These are phyloP conservation scores for Lactifluus hygrophoroides DNA, from an alignment of 768 basidiomycete species.

Conservation along the genomic window DNA sequence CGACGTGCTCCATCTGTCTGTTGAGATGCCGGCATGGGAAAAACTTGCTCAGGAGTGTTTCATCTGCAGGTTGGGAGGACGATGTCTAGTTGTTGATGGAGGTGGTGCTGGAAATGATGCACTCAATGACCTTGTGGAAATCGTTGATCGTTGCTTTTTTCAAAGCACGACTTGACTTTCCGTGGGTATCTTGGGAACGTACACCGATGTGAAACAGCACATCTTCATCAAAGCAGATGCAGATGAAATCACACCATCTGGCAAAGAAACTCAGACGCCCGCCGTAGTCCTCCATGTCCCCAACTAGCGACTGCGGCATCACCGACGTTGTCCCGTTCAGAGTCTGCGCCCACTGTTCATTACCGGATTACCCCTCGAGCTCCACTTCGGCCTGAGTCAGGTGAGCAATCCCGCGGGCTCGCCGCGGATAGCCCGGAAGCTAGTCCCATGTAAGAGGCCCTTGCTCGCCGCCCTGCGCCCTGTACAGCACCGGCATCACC, in stretches of 20 bases:
- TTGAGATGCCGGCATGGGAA: neutral
- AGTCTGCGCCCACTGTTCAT: neutral
- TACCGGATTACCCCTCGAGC: too few relatives aligned
- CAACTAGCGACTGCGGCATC: neutral
- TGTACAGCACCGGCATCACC: too few relatives aligned
- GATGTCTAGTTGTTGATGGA: too few relatives aligned
- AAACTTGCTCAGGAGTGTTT: neutral
- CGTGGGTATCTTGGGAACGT: neutral
- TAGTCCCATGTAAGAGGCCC: too few relatives aligned
- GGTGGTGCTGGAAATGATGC: too few relatives aligned
- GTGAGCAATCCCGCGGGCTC: neutral
- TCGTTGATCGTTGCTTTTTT: too few relatives aligned
- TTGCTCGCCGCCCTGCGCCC: too few relatives aligned
- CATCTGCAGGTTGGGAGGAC: neutral
- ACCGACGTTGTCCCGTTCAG: neutral
- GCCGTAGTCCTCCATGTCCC: neutral
- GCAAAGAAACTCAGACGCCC: neutral
- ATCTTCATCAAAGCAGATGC: neutral
- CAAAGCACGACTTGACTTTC: too few relatives aligned
- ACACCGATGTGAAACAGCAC: neutral
- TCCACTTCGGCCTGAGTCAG: too few relatives aligned
- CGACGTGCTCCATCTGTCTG: neutral
- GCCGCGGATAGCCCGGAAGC: too few relatives aligned
- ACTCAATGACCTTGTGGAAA: too few relatives aligned
- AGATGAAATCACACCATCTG: too few relatives aligned